Conservation (phyloP, 2,329 filamentous ascomycete species). For the Colletotrichum falcatum region DNA sequence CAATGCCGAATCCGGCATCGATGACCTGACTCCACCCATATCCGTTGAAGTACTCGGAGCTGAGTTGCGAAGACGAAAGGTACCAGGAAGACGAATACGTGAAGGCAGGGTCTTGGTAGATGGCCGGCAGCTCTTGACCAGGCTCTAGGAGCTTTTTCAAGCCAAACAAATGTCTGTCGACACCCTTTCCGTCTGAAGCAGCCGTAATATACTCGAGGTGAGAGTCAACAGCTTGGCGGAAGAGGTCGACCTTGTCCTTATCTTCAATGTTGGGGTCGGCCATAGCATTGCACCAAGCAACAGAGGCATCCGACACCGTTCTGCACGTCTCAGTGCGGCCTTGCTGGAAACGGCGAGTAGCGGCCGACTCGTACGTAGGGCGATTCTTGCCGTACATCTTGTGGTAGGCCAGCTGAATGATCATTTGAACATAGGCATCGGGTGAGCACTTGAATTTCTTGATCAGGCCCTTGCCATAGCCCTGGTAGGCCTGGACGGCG, state of each 20-base stretch:
- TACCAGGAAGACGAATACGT: slow-evolving; percentile 89
- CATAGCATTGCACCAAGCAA: slow-evolving; percentile 91
- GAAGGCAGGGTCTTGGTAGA: slow-evolving; percentile 91
- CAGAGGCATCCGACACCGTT: slow-evolving; percentile 88
- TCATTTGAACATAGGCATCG: slow-evolving; percentile 97
- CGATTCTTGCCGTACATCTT: slow-evolving; percentile 99
- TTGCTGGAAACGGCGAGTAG: slow-evolving; percentile 94
- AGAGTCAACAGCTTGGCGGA: slow-evolving; percentile 83
- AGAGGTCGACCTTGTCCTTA: slow-evolving; percentile 76
- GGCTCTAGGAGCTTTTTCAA: slow-evolving; percentile 89
- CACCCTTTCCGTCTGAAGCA: slow-evolving; percentile 91
- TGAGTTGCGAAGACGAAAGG: slow-evolving; percentile 88
- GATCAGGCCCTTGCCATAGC: slow-evolving; percentile 97
- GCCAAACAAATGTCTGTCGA: slow-evolving; percentile 97
- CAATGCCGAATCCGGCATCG: slow-evolving; percentile 95
- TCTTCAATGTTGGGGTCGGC: slow-evolving; percentile 73
- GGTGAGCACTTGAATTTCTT: slow-evolving; percentile 99
- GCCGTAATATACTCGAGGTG: slow-evolving; percentile 93
- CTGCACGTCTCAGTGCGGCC: slow-evolving; percentile 97
- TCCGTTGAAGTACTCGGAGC: slow-evolving; percentile 97
- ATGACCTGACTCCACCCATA: slow-evolving; percentile 99
- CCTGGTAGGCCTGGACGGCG: slow-evolving; percentile 94
- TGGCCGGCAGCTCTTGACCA: slow-evolving; percentile 82
- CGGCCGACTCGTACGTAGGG: slow-evolving; percentile 96
- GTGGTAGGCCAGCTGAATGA: slow-evolving; percentile 97